phyloP scores from a whole-genome alignment of 768 basidiomycete species.

The Amanita pallidorosea region DNA sequence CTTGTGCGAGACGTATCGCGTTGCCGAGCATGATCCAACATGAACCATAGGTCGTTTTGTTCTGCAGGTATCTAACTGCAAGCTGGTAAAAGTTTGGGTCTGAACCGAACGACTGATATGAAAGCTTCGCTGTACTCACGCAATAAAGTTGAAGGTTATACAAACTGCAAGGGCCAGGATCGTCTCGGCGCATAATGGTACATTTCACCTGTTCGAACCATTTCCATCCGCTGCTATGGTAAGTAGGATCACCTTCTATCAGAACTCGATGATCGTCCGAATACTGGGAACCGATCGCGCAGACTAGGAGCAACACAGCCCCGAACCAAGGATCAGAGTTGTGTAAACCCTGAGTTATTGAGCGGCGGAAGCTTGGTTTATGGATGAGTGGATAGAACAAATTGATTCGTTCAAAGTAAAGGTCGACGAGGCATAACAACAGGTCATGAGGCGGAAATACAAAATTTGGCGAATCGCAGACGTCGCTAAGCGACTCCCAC shows the following conservation, averaged over 20 bases:
- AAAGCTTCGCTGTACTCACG: slow-evolving; percentile 20
- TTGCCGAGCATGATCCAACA: slow-evolving; percentile 64
- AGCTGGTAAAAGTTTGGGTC: slow-evolving; percentile 23
- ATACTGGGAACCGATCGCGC: slow-evolving; percentile 54
- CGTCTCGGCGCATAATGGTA: slow-evolving; percentile 37
- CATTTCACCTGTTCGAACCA: slow-evolving; percentile 57
- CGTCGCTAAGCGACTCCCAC: slow-evolving; percentile 24
- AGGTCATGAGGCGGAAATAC: slow-evolving; percentile 44
- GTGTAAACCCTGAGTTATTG: slow-evolving; percentile 38
- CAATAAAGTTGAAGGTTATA: slow-evolving; percentile 67
- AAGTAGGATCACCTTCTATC: slow-evolving; percentile 23
- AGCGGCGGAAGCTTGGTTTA: slow-evolving; percentile 51
- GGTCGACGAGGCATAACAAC: slow-evolving; percentile 36
- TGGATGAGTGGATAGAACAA: slow-evolving; percentile 59
- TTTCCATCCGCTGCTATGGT: slow-evolving; percentile 49
- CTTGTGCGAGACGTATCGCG: slow-evolving; percentile 65
- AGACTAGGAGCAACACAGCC: slow-evolving; percentile 53
- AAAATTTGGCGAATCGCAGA: slow-evolving; percentile 16
- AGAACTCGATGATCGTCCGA: slow-evolving; percentile 47
- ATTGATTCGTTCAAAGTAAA: slow-evolving; percentile 55
- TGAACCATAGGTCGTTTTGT: slow-evolving; percentile 46
- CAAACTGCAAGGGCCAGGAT: slow-evolving; percentile 52
- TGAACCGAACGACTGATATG: background rate
- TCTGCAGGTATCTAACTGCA: slow-evolving; percentile 39
- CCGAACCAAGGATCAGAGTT: slow-evolving; percentile 41